phyloP scores from a whole-genome alignment of 441 rosid genomes.

The Breynia disticha region DNA sequence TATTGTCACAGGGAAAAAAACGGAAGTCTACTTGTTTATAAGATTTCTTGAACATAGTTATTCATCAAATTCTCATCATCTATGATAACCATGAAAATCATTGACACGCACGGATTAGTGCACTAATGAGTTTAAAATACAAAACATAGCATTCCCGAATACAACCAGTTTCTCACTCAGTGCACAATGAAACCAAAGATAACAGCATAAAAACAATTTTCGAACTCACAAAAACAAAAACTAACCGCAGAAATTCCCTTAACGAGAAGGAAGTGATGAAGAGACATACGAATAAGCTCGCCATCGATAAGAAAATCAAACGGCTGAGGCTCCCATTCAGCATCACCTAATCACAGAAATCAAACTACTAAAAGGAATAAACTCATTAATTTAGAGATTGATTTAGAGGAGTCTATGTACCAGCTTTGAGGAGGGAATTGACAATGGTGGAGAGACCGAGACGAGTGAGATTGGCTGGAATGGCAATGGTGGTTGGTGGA shows the following conservation, averaged over 20 bases:
- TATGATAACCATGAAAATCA: too few relatives aligned
- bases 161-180: too few relatives aligned
- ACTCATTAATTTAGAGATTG: too few relatives aligned
- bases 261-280: slow-evolving; percentile 76
- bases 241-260: slow-evolving; percentile 89
- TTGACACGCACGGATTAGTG: too few relatives aligned
- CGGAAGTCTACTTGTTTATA: too few relatives aligned
- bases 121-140: too few relatives aligned
- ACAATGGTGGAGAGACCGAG: slow-evolving; percentile 78
- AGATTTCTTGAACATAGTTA: too few relatives aligned
- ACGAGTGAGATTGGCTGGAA: slow-evolving; percentile 82
- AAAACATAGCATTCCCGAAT: too few relatives aligned
- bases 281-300: slow-evolving; percentile 85
- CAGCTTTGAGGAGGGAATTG: slow-evolving; percentile 57
- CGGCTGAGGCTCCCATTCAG: slow-evolving; percentile 67
- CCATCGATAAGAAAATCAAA: slow-evolving; percentile 92
- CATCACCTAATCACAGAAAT: slow-evolving; percentile 34
- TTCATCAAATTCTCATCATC: too few relatives aligned
- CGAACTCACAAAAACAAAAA: not conserved
- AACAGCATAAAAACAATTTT: not conserved
- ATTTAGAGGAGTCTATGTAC: slow-evolving; percentile 24
- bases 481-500: slow-evolving; percentile 52
- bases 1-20: too few relatives aligned
- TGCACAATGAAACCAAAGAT: too few relatives aligned
- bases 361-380: not conserved